Base-by-base conservation (phyloP, 345 rosid species). In the Psidium guajava region DNA sequence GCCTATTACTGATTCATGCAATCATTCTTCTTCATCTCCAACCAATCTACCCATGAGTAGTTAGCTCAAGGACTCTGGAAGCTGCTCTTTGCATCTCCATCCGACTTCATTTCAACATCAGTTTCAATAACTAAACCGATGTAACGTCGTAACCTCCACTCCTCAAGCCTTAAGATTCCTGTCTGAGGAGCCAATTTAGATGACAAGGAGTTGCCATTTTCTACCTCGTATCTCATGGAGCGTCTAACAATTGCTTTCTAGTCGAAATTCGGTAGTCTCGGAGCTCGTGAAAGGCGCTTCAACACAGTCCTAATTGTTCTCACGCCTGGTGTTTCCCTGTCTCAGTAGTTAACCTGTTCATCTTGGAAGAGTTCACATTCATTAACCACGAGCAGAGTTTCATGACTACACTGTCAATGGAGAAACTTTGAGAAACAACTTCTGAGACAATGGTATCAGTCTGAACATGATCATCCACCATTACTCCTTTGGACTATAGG, bases 211-310 rank as follows among this genome's bases (percentile, higher is more conserved):
- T 81, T 87, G 53, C 89, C 83, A 58, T 86, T 75, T 86, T 91
- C 93, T 83, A 89, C 88, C 88, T 92, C 98, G 73, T 88, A 96
- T 91, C 92, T 97, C 99, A 94, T 94, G 90, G 92, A 92, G 21
- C 98, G 93, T 84, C 98, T 93, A 69, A 95, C 81, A 55, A 94
- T 91, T 81, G 93, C 92, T 83, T 97, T 98, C 98, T 97, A 97
- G 58, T 95, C 95, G 87, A 95, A 95, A 85, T 89, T 88, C 58
- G 98, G 98, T 84, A 97, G 89, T 90, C 98, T 92, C 15, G 97
- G 98, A 87, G 99, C 95, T 82, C 25, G 90, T 75, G 95, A 92
- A 88, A 96, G 95, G 90, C 95, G 95, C 91, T 92, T 92, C 86
- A 96, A 87, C 86, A 91, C 91, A 83, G 94, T 84, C 28, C 88